Evolutionary conservation across 2,329 filamentous ascomycete genomes (phyloP).

Genomic region (Cytospora piceicola): DNA sequence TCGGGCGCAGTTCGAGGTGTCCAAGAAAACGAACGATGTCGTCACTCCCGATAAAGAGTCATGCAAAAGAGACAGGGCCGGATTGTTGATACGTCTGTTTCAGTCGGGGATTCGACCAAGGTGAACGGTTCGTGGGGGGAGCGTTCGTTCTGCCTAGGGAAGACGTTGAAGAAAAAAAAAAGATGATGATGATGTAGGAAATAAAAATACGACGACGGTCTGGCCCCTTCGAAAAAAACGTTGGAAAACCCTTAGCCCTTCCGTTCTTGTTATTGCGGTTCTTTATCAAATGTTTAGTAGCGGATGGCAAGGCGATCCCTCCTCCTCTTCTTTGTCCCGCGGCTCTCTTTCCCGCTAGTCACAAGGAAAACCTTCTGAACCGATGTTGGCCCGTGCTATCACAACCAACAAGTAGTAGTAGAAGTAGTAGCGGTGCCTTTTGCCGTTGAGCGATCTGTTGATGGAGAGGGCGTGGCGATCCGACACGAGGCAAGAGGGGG

Average conservation of each 20-base stretch:
- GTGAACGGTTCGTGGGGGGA: slow-evolving; percentile 3
- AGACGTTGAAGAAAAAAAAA: not conserved
- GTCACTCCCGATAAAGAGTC: slow-evolving; percentile 24
- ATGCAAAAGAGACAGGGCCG: slow-evolving; percentile 14
- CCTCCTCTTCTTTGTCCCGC: slow-evolving; percentile 23
- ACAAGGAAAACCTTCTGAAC: slow-evolving; percentile 15
- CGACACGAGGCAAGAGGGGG: slow-evolving; percentile 15
- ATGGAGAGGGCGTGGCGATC: slow-evolving; percentile 5
- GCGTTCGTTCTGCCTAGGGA: not conserved
- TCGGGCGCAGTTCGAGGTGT: slow-evolving; percentile 15
- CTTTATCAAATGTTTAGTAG: not conserved
- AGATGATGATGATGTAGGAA: not conserved
- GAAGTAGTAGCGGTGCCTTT: not conserved
- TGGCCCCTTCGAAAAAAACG: not conserved
- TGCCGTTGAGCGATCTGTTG: slow-evolving; percentile 22
- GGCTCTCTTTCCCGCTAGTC: slow-evolving; percentile 20
- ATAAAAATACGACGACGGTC: not conserved
- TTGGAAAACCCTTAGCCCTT: not conserved
- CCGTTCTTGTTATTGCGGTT: slow-evolving; percentile 1
- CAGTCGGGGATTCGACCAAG: slow-evolving; percentile 14
- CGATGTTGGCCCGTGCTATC: slow-evolving; percentile 25
- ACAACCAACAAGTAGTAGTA: not conserved
- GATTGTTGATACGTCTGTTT: slow-evolving; percentile 12
- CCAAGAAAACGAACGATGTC: slow-evolving; percentile 24
- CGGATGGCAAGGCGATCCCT: slow-evolving; percentile 2